Conservation (phyloP, 331 rosid species). For the Saraca asoca region DNA sequence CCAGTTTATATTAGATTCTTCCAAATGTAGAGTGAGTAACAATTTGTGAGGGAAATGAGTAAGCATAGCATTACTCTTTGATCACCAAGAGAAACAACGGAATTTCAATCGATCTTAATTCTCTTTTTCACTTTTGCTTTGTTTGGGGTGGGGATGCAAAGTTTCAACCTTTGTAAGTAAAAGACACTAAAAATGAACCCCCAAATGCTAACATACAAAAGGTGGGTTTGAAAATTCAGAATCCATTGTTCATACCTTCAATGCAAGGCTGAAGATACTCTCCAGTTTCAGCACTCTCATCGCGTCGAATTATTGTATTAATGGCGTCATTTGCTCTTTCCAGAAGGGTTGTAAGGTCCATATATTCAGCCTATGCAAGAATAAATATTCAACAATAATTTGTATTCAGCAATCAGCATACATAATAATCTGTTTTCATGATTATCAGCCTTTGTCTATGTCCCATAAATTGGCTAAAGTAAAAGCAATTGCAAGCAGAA, state of each 20-base stretch:
- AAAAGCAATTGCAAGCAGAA: not conserved
- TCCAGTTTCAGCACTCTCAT: constrained; percentile 60
- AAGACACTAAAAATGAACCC: not conserved
- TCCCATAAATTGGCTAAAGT: not conserved
- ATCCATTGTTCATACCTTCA: constrained; percentile 56
- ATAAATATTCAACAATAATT: not conserved
- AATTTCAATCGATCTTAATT: not conserved
- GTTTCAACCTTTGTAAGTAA: not conserved
- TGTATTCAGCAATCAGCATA: too few relatives aligned
- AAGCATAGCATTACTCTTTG: too few relatives aligned
- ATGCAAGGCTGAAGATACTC: constrained; percentile 77
- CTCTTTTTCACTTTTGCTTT: not conserved
- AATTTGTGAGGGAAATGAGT: too few relatives aligned
- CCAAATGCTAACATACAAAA: constrained; percentile 8
- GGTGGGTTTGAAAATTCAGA: not conserved
- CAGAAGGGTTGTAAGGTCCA: constrained; percentile 66
- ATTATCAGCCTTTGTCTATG: not conserved
- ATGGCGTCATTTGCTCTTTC: constrained; percentile 71
- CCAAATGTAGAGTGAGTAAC: too few relatives aligned
- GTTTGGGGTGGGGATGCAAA: not conserved
- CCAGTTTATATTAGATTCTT: too few relatives aligned
- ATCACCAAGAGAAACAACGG: not conserved
- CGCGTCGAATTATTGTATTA: constrained; percentile 62
- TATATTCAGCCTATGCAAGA: constrained; percentile 66
- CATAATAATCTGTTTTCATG: too few relatives aligned